Conservation (phyloP, 768 basidiomycete genomes). For the Cystofilobasidium ferigula region DNA sequence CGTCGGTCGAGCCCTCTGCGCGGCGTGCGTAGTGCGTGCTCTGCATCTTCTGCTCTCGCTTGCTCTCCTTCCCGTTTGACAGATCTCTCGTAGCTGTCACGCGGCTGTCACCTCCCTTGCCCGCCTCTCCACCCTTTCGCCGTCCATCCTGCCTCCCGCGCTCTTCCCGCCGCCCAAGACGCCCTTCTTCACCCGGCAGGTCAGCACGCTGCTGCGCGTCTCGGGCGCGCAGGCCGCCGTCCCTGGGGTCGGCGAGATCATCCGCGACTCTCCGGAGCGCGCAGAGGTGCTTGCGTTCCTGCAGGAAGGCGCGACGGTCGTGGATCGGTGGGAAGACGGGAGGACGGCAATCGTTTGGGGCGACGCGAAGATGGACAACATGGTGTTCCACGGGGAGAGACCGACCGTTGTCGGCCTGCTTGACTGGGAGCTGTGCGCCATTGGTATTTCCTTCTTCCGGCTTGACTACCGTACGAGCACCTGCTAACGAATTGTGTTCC, state of each 20-base stretch:
- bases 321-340: not conserved
- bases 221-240: not conserved
- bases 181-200: not conserved
- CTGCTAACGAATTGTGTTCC: not conserved
- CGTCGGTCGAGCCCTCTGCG: not conserved
- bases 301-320: not conserved
- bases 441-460: not conserved
- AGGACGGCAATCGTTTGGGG: not conserved
- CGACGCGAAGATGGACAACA: slow-evolving; percentile 1
- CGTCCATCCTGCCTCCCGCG: not conserved
- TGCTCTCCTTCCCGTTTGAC: not conserved
- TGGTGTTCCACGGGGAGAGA: not conserved
- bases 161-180: not conserved
- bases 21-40: not conserved
- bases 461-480: not conserved
- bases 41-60: not conserved
- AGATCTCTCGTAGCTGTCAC: not conserved
- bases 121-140: not conserved
- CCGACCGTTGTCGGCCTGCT: not conserved
- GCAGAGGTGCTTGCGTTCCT: not conserved
- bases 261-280: not conserved
- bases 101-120: not conserved
- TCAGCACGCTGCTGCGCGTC: not conserved
- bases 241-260: not conserved
- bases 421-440: slow-evolving; percentile 1